Base-by-base conservation (phyloP, 495 filamentous ascomycete genomes). In the Usnea hakonensis region DNA sequence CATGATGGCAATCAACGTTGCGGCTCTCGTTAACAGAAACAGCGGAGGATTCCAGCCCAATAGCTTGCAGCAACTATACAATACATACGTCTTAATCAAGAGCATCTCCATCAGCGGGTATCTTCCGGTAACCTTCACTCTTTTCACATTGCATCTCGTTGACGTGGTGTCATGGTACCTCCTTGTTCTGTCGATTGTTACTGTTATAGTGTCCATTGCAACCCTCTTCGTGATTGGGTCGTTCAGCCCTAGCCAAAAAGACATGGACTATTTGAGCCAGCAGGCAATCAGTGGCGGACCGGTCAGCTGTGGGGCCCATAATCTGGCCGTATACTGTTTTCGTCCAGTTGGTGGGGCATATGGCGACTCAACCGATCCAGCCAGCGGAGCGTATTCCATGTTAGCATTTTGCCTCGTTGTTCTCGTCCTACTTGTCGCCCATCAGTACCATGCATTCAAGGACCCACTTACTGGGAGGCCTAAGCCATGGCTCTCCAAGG, bases 1-100 rank as follows among this genome's bases (percentile, higher is more conserved):
- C 55, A 71, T 71, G 63, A 9, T 66, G 10, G 65, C 67, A 17
- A 65, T 61, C n/a, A 59, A 69, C n/a, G 68, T 71, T 44, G 64
- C 69, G 30, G 55, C 62, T 28, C 40, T 61, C 14, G 64, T 61
- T 11, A 62, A 60, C 30, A 36, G 50, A 19, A 35, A 53, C 26
- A 52, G 32, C 23, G 65, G 67, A 32, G 57, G 52, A 8, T 50
- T 70, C 17, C 60, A 68, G 9, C 55, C 66, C 14, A 38, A 58
- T n/a, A 63, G 53, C 37, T 23, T 68, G 19, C 61, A 67, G 41
- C 66, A 70, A 48, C 55, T 69, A 17, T 65, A 46, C 48, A 46
- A 67, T 35, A 66, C 48, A 30, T 66, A 62, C 46, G 2, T 33
- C 13, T 64, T 70, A 37, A 53, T 68, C 17, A 53, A 56, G 37